A percentile compares a stretch with the other conserved stretches of the same genome.
Evolutionary conservation across 768 basidiomycete species (phyloP).

Genomic region (Boletus sensibilis): DNA sequence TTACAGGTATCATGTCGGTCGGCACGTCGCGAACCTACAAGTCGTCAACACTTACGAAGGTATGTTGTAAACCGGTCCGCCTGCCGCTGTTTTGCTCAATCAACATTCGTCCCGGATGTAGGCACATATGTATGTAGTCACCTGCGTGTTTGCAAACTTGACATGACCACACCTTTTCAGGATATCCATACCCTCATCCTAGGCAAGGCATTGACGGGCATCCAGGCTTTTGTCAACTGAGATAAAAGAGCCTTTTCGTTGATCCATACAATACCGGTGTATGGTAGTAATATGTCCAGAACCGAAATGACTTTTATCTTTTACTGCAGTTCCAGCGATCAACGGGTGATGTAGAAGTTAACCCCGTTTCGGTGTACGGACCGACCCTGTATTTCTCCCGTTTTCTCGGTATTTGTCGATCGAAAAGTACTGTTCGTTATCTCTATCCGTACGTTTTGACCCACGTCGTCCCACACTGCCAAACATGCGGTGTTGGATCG

Average conservation of each 20-base stretch:
- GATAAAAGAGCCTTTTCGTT: not conserved
- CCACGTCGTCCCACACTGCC: not conserved
- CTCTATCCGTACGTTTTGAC: not conserved
- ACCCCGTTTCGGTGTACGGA: not conserved
- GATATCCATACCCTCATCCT: constrained; percentile 91
- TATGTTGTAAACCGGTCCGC: constrained; percentile 24
- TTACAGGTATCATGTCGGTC: constrained; percentile 83
- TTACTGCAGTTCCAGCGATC: not conserved
- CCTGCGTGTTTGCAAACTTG: not conserved
- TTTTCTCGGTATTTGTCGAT: not conserved
- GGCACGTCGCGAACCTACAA: constrained; percentile 92
- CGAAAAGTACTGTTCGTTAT: not conserved
- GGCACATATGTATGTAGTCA: constrained; percentile 55
- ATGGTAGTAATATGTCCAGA: not conserved
- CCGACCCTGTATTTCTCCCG: not conserved
- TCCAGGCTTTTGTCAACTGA: constrained; percentile 77
- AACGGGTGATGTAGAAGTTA: not conserved
- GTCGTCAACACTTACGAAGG: constrained; percentile 98
- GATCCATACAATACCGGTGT: not conserved
- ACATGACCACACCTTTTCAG: constrained; percentile 37
- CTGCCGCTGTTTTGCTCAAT: not conserved
- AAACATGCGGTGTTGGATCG: not conserved
- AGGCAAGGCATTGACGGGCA: constrained; percentile 89
- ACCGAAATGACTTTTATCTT: not conserved
- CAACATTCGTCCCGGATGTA: constrained; percentile 19